phyloP scores from a whole-genome alignment of 257 asterid species.

The Lithospermum erythrorhizon region DNA sequence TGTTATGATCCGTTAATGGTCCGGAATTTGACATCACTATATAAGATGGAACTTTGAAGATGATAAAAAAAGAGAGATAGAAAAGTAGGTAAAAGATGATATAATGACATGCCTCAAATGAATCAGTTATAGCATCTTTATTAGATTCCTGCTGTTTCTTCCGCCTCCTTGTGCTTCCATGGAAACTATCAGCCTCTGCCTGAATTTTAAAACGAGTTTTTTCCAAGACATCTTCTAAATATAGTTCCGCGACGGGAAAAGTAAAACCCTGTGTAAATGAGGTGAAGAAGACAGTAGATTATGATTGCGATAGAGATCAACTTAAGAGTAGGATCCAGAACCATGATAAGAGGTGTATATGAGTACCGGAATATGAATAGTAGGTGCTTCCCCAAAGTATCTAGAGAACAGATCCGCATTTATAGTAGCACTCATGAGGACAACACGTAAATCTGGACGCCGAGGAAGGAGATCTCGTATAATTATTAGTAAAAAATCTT shows the following conservation, averaged over 20 bases:
- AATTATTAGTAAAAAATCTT: conserved; percentile 84
- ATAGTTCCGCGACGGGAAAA: conserved; percentile 75
- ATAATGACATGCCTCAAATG: conserved; percentile 56
- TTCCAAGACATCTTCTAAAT: conserved; percentile 83
- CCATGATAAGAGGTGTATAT: conserved; percentile 6
- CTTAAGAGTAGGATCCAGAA: conserved; percentile 9
- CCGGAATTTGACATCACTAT: neutral
- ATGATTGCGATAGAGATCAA: conserved; percentile 9
- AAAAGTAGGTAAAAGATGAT: neutral
- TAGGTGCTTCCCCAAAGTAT: conserved; percentile 85
- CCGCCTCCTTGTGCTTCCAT: conserved; percentile 62
- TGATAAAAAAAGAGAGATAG: neutral
- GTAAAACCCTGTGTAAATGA: conserved; percentile 66
- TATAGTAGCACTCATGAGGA: conserved; percentile 97
- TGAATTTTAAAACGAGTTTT: conserved; percentile 50
- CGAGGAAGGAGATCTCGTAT: conserved; percentile 82
- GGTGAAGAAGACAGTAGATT: conserved; percentile 2
- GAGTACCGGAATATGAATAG: conserved; percentile 79
- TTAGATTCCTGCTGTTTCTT: conserved; percentile 51
- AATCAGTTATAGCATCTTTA: conserved; percentile 66
- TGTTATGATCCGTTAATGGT: neutral
- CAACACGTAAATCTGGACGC: conserved; percentile 81
- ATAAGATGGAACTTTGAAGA: neutral
- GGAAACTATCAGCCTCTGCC: conserved; percentile 38
- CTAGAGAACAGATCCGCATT: conserved; percentile 79